These are phyloP conservation scores for Dictyostelium intermedium DNA, from an alignment of 78 protist genomes.

Conservation along the genomic window DNA sequence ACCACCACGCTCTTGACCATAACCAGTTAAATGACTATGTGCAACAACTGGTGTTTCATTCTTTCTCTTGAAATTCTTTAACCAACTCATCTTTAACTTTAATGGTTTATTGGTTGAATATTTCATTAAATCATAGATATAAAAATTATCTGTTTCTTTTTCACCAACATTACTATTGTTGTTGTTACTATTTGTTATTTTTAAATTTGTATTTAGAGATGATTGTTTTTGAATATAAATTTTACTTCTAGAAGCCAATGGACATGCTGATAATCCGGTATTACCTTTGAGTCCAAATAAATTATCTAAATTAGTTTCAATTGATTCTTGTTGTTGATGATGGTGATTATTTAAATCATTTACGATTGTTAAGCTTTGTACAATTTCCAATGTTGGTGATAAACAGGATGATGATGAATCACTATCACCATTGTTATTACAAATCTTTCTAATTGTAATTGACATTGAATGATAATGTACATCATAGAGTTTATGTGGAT, in stretches of 20 bases:
- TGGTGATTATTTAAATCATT: constrained; percentile 15
- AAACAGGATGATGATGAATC: background rate
- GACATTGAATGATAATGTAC: constrained; percentile 72
- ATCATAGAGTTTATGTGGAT: constrained; percentile 68
- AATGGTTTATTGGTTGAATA: constrained; percentile 29
- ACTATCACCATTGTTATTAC: background rate
- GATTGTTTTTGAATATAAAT: constrained; percentile 30
- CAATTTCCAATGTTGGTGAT: constrained; percentile 27
- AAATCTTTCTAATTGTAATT: constrained; percentile 38
- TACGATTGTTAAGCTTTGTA: constrained; percentile 61
- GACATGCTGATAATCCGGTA: constrained; percentile 45
- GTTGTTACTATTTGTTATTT: background rate
- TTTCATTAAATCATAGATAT: constrained; percentile 26
- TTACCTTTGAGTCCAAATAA: constrained; percentile 28
- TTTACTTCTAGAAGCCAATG: constrained; percentile 50
- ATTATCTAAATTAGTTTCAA: background rate
- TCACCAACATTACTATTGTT: background rate
- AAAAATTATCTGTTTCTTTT: background rate
- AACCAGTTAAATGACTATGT: constrained; percentile 77
- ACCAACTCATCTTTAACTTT: constrained; percentile 7
- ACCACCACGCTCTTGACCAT: constrained; percentile 83
- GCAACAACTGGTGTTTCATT: constrained; percentile 29
- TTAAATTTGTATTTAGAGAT: background rate
- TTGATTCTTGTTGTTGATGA: background rate
- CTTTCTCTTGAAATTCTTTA: background rate